phyloP scores from a whole-genome alignment of 2,329 filamentous ascomycete species.

The Neonectria ditissima region DNA sequence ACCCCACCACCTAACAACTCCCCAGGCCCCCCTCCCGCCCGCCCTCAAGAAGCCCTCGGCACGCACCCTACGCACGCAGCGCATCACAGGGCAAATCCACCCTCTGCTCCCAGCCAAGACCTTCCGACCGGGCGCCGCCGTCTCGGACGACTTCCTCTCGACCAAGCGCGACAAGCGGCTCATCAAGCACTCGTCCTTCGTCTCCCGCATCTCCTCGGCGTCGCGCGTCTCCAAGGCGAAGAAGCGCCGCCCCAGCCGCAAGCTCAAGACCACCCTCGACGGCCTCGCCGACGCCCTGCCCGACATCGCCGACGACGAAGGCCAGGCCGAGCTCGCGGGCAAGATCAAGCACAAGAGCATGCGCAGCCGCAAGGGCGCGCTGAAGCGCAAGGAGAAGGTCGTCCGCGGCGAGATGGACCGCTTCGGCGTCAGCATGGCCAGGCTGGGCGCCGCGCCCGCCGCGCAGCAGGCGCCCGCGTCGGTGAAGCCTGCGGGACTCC shows the following conservation, averaged over 20 bases:
- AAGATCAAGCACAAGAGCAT: conserved; percentile 81
- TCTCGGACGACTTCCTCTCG: conserved; percentile 71
- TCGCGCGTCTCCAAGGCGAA: conserved; percentile 29
- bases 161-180: conserved; percentile 86
- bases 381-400: conserved; percentile 85
- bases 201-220: conserved; percentile 33
- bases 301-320: conserved; percentile 62
- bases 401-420: conserved; percentile 85
- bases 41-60: conserved; percentile 67
- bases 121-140: conserved; percentile 63
- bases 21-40: conserved; percentile 48
- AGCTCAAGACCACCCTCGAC: conserved; percentile 80
- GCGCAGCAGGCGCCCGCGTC: conserved; percentile 28
- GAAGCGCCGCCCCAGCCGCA: conserved; percentile 74
- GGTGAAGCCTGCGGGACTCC: conserved; percentile 15
- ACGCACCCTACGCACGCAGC: conserved; percentile 66
- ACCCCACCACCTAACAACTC: background rate
- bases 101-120: conserved; percentile 64
- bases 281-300: conserved; percentile 85
- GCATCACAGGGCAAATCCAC: conserved; percentile 61
- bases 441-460: conserved; percentile 65
- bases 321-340: conserved; percentile 60
- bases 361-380: conserved; percentile 79
- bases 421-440: conserved; percentile 85
- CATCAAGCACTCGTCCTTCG: conserved; percentile 84